These are phyloP conservation scores for Tulasnella sp. DNA, from an alignment of 768 basidiomycete species.

Conservation along the genomic window DNA sequence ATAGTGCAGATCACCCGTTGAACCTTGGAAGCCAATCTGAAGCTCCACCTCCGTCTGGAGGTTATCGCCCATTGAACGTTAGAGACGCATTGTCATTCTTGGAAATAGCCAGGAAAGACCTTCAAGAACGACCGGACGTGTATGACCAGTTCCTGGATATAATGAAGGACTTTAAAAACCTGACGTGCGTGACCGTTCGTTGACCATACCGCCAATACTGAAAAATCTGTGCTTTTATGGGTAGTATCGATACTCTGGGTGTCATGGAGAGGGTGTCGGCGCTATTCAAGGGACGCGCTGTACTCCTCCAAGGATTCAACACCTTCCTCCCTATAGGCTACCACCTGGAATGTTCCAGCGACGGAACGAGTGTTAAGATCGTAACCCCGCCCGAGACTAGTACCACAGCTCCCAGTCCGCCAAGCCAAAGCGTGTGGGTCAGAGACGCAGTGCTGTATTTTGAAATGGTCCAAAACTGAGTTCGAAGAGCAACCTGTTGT, in stretches of 20 bases:
- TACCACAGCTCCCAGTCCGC: too few relatives aligned
- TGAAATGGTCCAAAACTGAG: too few relatives aligned
- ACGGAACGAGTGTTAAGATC: slow-evolving; percentile 44
- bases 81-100: slow-evolving; percentile 43
- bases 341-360: slow-evolving; percentile 67
- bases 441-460: slow-evolving; percentile 12
- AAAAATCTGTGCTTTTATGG: too few relatives aligned
- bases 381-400: slow-evolving; percentile 36
- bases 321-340: slow-evolving; percentile 95
- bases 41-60: slow-evolving; percentile 25
- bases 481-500: too few relatives aligned
- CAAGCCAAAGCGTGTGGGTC: slow-evolving; percentile 33
- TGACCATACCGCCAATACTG: neutral
- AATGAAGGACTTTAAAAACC: slow-evolving; percentile 96
- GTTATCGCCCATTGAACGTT: slow-evolving; percentile 32
- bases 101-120: slow-evolving; percentile 44
- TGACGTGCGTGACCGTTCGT: slow-evolving; percentile 60
- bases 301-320: slow-evolving; percentile 96
- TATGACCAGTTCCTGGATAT: slow-evolving; percentile 41
- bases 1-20: too few relatives aligned
- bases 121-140: slow-evolving; percentile 39
- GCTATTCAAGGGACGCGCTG: slow-evolving; percentile 87
- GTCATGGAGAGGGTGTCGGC: slow-evolving; percentile 94
- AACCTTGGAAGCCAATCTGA: slow-evolving; percentile 13
- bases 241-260: slow-evolving; percentile 94